Evolutionary conservation across 345 rosid genomes (phyloP).

Genomic region (Geranium brycei): DNA sequence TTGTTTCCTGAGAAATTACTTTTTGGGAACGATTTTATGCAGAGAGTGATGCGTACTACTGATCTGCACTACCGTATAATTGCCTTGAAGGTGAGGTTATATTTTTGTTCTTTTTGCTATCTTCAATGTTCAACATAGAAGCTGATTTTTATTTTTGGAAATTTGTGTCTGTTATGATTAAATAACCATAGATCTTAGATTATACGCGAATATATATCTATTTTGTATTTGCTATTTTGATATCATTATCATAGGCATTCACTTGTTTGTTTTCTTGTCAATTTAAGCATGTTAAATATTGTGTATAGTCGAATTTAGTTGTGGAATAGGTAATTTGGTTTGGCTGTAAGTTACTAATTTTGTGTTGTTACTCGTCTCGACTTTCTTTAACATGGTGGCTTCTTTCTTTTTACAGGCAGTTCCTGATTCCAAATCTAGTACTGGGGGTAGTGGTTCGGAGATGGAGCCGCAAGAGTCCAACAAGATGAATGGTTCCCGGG

Average conservation of each 20-base stretch:
- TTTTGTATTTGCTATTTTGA: too few species aligned
- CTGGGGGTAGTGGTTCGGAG: slow-evolving; percentile 35
- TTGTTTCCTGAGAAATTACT: background rate
- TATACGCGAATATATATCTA: too few species aligned
- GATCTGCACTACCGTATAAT: slow-evolving; percentile 16
- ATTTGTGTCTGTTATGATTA: too few species aligned
- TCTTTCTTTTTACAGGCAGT: slow-evolving; percentile 31
- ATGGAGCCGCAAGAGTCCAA: slow-evolving; percentile 54
- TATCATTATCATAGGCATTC: too few species aligned
- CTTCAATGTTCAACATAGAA: background rate
- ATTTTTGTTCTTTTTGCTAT: background rate
- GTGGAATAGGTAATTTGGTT: too few species aligned
- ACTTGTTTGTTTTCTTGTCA: too few species aligned
- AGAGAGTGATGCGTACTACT: slow-evolving; percentile 29
- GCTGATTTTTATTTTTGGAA: background rate
- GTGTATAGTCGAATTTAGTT: too few species aligned
- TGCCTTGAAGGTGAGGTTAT: slow-evolving; percentile 36
- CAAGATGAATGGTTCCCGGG: too few species aligned
- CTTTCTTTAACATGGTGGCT: background rate
- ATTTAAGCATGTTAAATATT: too few species aligned
- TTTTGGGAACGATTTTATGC: slow-evolving; percentile 14
- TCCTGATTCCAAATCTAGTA: slow-evolving; percentile 50
- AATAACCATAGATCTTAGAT: too few species aligned
- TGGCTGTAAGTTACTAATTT: background rate
- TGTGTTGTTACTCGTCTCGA: background rate